Evolutionary conservation across 345 rosid species (phyloP), one percentile per base, ranked within the genome.

Genomic region (Populus deltoides): DNA sequence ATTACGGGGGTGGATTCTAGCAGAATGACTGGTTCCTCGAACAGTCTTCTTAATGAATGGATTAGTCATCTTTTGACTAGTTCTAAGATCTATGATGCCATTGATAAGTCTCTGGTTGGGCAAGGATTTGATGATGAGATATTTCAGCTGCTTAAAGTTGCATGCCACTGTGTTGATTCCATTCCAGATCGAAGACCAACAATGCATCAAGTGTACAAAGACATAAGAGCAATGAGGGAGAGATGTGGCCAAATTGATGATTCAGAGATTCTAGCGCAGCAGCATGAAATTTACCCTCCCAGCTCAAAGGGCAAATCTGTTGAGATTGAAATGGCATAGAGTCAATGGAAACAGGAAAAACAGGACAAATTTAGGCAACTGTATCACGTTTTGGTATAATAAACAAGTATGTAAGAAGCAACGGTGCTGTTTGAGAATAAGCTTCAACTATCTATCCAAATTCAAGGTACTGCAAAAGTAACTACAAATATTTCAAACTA

Each of bases 1-100:
- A 57, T 85, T 3, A 85, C 83, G 1, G 71, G 83, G 66, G 79
- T 81, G 63, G 79, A 59, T 66, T 72, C 71, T 1, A 78, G 68
- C 29, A 66, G 41, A 49, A 36, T 75, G 69, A 59, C 55, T 25
- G 81, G 51, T 24, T 71, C 71, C 53, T 75, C 67, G 10, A 73
- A 70, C 38, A 74, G 77, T 59, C 57, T 45, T 47, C 51, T 77
- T 8, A 43, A 29, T 22, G 80, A 66, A 67, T 76, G 55, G 78
- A 73, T 62, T 65, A 38, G 12, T 20, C 38, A 51, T 35, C 41
- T 75, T 33, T 6, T 51, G 22, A 36, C 33, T 24, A 66, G 45
- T 24, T 63, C 81, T 4, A 27, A 24, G 7, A 27, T 70, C 15
- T 51, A 45, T 24, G 77, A 71, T 55, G 33, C 36, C 33, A 41